phyloP scores from a whole-genome alignment of 129 eudicot species.

The Apium graveolens region DNA sequence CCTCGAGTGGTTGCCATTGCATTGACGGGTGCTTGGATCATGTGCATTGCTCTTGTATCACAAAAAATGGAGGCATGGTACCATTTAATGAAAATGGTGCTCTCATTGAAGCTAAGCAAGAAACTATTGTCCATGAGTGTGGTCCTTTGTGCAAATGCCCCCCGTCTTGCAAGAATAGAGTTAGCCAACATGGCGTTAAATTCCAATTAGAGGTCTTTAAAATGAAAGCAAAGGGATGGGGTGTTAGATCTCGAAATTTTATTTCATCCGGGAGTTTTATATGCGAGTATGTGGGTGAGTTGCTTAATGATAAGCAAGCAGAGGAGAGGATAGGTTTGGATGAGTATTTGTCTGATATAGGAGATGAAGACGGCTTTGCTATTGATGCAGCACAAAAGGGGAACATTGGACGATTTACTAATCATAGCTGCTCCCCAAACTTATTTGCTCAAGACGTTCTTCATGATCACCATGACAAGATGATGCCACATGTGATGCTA shows the following conservation, averaged over 20 bases:
- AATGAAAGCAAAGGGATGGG: slow-evolving; percentile 35
- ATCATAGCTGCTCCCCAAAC: neutral
- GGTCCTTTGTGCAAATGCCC: slow-evolving; percentile 41
- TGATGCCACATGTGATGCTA: neutral
- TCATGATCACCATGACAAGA: neutral
- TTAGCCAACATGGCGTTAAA: slow-evolving; percentile 28
- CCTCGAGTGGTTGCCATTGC: slow-evolving; percentile 20
- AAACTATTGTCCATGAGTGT: slow-evolving; percentile 29
- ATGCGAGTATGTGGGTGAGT: slow-evolving; percentile 37
- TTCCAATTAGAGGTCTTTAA: slow-evolving; percentile 33
- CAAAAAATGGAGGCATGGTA: slow-evolving; percentile 23
- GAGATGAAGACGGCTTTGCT: slow-evolving; percentile 8
- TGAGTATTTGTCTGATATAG: slow-evolving; percentile 31
- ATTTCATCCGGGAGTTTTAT: slow-evolving; percentile 30
- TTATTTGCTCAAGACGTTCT: neutral
- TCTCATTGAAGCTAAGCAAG: slow-evolving; percentile 11
- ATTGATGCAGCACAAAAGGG: slow-evolving; percentile 6
- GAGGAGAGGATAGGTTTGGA: slow-evolving; percentile 15
- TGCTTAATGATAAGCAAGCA: slow-evolving; percentile 19
- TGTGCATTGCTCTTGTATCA: slow-evolving; percentile 20
- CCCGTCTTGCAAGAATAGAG: slow-evolving; percentile 34
- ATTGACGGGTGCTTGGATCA: slow-evolving; percentile 23
- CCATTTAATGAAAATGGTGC: slow-evolving; percentile 25
- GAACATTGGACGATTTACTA: neutral
- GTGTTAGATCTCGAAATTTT: slow-evolving; percentile 23